Conservation (phyloP, 352 stramenopile genomes). For the Globisporangium splendens region DNA sequence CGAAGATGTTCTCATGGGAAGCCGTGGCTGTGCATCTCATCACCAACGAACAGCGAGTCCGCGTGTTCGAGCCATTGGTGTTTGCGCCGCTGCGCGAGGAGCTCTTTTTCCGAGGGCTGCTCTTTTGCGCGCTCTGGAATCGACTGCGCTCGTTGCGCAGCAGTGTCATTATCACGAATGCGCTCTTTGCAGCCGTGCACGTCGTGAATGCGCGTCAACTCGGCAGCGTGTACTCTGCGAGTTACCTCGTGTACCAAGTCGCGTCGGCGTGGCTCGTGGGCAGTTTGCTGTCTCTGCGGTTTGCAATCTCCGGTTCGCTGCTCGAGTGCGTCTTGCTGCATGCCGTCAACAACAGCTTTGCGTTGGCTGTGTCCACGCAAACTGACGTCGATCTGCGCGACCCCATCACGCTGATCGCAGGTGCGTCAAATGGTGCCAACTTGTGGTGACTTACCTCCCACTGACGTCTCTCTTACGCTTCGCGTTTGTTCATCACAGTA, state of each 20-base stretch:
- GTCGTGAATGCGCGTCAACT: constrained; percentile 31
- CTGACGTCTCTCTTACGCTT: too few species aligned
- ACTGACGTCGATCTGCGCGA: constrained; percentile 2
- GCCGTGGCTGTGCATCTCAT: constrained; percentile 11
- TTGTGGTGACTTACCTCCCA: too few species aligned
- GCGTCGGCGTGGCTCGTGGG: constrained; percentile 43
- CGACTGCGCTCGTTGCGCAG: constrained; percentile 19
- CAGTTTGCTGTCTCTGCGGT: constrained; percentile 35
- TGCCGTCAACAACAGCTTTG: constrained; percentile 55
- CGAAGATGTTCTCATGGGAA: constrained; percentile 22
- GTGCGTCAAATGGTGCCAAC: background rate
- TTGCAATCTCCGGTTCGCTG: constrained; percentile 34
- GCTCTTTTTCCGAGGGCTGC: constrained; percentile 58
- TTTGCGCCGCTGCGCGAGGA: constrained; percentile 52
- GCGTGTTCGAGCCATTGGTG: constrained; percentile 26
- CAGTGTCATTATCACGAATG: constrained; percentile 28
- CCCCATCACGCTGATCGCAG: background rate
- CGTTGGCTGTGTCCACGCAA: constrained; percentile 23
- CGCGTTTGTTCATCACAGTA: too few species aligned
- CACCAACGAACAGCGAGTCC: constrained; percentile 5
- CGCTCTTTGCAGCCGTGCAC: constrained; percentile 51
- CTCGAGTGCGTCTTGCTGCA: constrained; percentile 58
- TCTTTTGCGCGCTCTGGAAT: constrained; percentile 46
- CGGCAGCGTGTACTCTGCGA: constrained; percentile 13
- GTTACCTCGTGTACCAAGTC: constrained; percentile 40